Percentiles rank a stretch among this genome's conserved stretches.
phyloP scores from a whole-genome alignment of 2,329 filamentous ascomycete species.

The Colletotrichum chrysophilum region DNA sequence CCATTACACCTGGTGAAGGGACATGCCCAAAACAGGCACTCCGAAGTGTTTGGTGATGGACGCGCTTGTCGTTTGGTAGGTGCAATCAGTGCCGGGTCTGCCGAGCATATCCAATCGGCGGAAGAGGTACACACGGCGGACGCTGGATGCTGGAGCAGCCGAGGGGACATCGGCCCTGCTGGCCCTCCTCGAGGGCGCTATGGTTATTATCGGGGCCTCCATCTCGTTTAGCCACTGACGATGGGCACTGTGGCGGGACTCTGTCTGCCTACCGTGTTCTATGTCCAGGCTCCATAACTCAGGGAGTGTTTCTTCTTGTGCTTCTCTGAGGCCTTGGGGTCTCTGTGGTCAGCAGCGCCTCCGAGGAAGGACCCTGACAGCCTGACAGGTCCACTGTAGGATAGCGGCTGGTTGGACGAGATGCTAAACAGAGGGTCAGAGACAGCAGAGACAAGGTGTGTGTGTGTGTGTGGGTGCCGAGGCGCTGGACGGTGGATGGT shows the following conservation, averaged over 20 bases:
- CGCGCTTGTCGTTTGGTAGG: background rate
- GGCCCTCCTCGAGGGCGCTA: background rate
- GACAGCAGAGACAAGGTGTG: background rate
- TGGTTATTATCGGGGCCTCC: constrained; percentile 5
- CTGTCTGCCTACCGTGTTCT: background rate
- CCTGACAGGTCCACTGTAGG: constrained; percentile 1
- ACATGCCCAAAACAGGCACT: background rate
- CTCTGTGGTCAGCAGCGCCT: background rate
- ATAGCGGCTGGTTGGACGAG: constrained; percentile 2
- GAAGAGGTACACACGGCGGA: background rate
- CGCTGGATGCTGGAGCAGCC: background rate
- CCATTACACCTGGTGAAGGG: background rate
- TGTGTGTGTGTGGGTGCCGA: constrained; percentile 1
- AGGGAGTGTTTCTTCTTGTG: background rate
- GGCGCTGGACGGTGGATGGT: background rate
- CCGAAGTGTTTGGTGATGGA: background rate
- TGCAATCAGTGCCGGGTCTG: background rate
- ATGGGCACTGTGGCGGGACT: background rate
- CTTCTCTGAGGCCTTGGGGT: background rate
- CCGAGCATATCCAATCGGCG: background rate
- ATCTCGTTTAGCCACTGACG: background rate
- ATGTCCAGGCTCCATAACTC: background rate
- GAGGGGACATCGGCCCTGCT: constrained; percentile 9
- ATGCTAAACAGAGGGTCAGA: background rate
- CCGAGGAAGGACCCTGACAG: constrained; percentile 3